These are phyloP conservation scores for Lactifluus subvellereus DNA, from an alignment of 768 basidiomycete genomes.

Conservation along the genomic window DNA sequence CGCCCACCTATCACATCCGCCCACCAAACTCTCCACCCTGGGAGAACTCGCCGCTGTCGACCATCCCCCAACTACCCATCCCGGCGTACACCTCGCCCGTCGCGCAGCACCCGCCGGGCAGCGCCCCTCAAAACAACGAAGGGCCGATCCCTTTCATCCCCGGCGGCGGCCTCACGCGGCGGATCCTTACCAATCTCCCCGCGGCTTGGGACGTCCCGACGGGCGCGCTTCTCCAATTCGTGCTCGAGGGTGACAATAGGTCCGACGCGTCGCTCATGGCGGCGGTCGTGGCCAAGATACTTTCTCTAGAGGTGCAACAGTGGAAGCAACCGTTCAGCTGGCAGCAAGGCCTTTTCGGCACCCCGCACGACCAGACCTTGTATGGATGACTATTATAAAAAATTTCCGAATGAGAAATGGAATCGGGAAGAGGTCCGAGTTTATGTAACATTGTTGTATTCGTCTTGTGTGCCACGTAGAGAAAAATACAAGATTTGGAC, in stretches of 20 bases:
- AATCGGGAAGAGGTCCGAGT: neutral
- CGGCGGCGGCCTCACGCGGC: conserved; percentile 66
- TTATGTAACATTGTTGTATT: neutral
- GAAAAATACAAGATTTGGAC: neutral
- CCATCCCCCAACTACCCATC: conserved; percentile 43
- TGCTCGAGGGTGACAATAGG: conserved; percentile 78
- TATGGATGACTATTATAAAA: conserved; percentile 39
- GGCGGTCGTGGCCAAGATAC: conserved; percentile 42
- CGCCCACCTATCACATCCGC: conserved; percentile 56
- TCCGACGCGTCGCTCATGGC: conserved; percentile 63
- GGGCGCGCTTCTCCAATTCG: conserved; percentile 64
- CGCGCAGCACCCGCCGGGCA: conserved; percentile 30
- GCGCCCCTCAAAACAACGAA: conserved; percentile 27
- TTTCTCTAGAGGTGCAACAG: conserved; percentile 35
- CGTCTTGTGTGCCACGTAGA: neutral
- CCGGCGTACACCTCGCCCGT: conserved; percentile 50
- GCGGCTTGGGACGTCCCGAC: conserved; percentile 46
- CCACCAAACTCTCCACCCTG: conserved; percentile 43
- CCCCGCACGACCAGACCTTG: conserved; percentile 65
- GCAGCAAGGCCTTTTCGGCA: conserved; percentile 58
- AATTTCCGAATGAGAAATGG: neutral
- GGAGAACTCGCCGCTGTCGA: conserved; percentile 39
- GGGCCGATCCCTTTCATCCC: conserved; percentile 64
- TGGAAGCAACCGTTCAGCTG: conserved; percentile 69
- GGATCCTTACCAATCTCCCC: conserved; percentile 48